Evolutionary conservation across 2,329 filamentous ascomycete genomes (phyloP), one percentile per base, ranked within the genome.

Genomic region (Pochonia chlamydosporia): DNA sequence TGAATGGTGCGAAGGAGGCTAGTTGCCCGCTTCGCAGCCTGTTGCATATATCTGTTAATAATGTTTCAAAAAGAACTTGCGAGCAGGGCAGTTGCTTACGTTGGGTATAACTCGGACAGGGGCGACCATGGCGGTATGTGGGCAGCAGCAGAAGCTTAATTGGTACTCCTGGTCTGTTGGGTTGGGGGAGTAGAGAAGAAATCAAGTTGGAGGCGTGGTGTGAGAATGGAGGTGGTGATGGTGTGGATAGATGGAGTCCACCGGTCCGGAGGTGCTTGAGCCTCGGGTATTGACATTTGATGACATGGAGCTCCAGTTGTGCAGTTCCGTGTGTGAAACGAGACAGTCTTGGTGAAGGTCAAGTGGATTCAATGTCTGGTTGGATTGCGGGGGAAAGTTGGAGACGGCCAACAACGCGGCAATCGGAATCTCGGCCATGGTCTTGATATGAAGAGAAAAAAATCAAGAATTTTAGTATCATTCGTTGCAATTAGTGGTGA

Each of bases 1-100:
- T 95, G 92, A 47, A 99, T 82, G n/a, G 92, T 91, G 46, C 88
- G 84, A 43, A 97, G 82, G 43, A 92, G 76, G 56, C 78, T 87
- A 49, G 82, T 70, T 14, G 88, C 88, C 55, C 84, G 75, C 40
- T 77, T 73, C 25, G 81, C 78, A 54, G 77, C 74, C 81, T 82
- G 51, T 39, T 39, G 5, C 35, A 39, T 11, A 20, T 21, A 39
- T 9, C 21, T 5, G 8, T 23, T 23, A 13, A 43, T 18, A 25
- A 25, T 13, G 28, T 36, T 18, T 37, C 13, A 10, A 28, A 43
- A n/a, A n/a, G n/a, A n/a, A n/a, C n/a, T n/a, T n/a, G n/a, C n/a
- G 18, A 44, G 23, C 31, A 44, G 23, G 31, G 18, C 46, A 20
- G 16, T 28, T 18, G 51, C 62, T 49, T 58, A 67, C 65, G 52